Percentiles rank a stretch among this genome's conserved stretches.
phyloP scores from a whole-genome alignment of 2,329 filamentous ascomycete species.

The Ascochyta fabae region DNA sequence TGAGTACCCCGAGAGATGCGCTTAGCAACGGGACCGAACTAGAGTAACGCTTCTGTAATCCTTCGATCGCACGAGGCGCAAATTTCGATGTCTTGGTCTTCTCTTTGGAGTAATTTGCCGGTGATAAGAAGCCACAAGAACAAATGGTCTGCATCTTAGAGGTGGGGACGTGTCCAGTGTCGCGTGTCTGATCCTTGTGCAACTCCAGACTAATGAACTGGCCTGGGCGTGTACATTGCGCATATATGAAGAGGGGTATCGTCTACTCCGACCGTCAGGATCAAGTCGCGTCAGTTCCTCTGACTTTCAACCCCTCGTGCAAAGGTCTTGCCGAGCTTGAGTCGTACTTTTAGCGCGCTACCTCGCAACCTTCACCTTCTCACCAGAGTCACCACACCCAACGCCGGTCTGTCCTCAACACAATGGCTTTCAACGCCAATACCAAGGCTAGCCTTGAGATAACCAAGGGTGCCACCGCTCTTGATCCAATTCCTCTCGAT shows the following conservation, averaged over 20 bases:
- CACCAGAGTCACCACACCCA: background rate
- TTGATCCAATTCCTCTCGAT: constrained; percentile 37
- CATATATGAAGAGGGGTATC: constrained; percentile 26
- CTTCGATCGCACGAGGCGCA: constrained; percentile 23
- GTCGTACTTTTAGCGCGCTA: background rate
- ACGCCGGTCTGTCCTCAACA: constrained; percentile 4
- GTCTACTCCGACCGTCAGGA: constrained; percentile 3
- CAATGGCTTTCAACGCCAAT: constrained; percentile 32
- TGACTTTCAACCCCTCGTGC: constrained; percentile 8
- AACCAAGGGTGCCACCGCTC: constrained; percentile 37
- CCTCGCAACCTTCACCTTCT: background rate
- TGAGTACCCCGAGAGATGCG: constrained; percentile 24
- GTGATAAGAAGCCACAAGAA: constrained; percentile 23
- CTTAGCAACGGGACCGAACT: constrained; percentile 26
- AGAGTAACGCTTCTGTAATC: constrained; percentile 15
- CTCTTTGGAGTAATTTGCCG: constrained; percentile 6
- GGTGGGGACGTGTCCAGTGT: constrained; percentile 8
- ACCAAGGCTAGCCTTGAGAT: constrained; percentile 42
- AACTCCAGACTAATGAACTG: constrained; percentile 18
- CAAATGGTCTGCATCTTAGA: constrained; percentile 8
- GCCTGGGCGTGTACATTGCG: constrained; percentile 12
- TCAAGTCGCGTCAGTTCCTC: constrained; percentile 18
- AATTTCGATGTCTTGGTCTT: constrained; percentile 18
- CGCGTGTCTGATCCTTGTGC: constrained; percentile 22
- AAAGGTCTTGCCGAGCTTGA: constrained; percentile 5